Base-by-base conservation (phyloP, 2,329 filamentous ascomycete species). In the Ambrosiella beaveri region DNA sequence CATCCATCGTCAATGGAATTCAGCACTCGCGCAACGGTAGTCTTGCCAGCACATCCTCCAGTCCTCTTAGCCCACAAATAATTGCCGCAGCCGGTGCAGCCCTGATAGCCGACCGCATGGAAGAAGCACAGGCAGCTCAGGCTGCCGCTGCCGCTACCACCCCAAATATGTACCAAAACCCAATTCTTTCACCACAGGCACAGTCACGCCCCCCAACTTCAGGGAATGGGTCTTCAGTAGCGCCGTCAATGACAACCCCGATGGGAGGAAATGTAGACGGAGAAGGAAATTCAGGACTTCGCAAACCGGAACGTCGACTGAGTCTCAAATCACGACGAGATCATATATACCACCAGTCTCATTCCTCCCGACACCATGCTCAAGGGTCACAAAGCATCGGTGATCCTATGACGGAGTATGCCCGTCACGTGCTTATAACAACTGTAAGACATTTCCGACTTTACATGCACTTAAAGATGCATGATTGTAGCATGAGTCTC, bases 371-470 rank as follows among this genome's bases (percentile, higher is more conserved):
- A 58, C 80, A 84, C 65, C 75, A 82, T 64, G 80, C 81, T 64
- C 38, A 51, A 8, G 12, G 37, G 7, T 52, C 73, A 79, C 64
- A 79, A 79, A 64, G 80, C 57, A 88, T 95, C 62, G 80, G 85
- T 63, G 95, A 91, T 70, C 96, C 90, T 0, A 90, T 96, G n/a
- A 90, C 89, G 58, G 93, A 98, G 74, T 97, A 95, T 78, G 93
- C 93, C 17, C 75, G 98, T 61, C 91, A 97, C 70, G 91, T 97
- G 64, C 75, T 98, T 49, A 96, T 97, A 71, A 97, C 93, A 63
- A 89, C 90, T 61, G 84, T 88, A 69, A 70, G 80, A 74, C 58
- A 51, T 45, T 58, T 49, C 19, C 12, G 13, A 51, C 11, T 11
- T 11, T 7, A 13, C 11, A 37, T 36, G 8, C 27, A 36, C 9